Conservation (phyloP, 108 stramenopile species). For the Nitzschia sp. region DNA sequence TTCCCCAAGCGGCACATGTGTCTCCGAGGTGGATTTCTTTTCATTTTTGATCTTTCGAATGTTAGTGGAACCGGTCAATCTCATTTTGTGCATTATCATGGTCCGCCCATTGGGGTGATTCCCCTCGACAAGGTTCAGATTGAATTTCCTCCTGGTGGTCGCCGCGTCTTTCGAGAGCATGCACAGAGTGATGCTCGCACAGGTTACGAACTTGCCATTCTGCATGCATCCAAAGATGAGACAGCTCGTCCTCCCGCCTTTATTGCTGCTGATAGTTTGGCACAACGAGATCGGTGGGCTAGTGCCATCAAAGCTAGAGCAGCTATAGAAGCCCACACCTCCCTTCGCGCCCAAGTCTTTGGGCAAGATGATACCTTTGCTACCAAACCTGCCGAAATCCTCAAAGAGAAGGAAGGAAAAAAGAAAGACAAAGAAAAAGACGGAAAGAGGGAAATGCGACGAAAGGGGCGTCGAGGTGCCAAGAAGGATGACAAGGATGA, state of each 20-base stretch:
- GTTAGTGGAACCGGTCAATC: slow-evolving; percentile 40
- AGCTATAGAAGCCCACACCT: slow-evolving; percentile 32
- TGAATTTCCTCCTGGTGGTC: slow-evolving; percentile 79
- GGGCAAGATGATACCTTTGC: slow-evolving; percentile 11
- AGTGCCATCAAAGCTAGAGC: slow-evolving; percentile 58
- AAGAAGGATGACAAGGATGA: slow-evolving; percentile 17
- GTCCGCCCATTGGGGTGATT: slow-evolving; percentile 60
- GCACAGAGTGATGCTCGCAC: slow-evolving; percentile 70
- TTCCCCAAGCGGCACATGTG: slow-evolving; percentile 66
- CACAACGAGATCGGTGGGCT: slow-evolving; percentile 66
- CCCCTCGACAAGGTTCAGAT: slow-evolving; percentile 65
- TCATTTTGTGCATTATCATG: slow-evolving; percentile 41
- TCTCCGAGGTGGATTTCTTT: slow-evolving; percentile 69
- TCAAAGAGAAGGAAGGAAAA: slow-evolving; percentile 15
- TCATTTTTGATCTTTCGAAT: slow-evolving; percentile 59
- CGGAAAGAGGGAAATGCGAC: slow-evolving; percentile 17
- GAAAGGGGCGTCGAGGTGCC: slow-evolving; percentile 20
- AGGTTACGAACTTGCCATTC: slow-evolving; percentile 78
- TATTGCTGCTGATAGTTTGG: slow-evolving; percentile 65
- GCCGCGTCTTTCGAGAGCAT: slow-evolving; percentile 86
- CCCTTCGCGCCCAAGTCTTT: slow-evolving; percentile 32
- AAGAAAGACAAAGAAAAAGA: slow-evolving; percentile 10
- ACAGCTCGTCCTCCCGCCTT: slow-evolving; percentile 47
- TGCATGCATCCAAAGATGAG: slow-evolving; percentile 32
- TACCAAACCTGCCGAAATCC: slow-evolving; percentile 18